Percentiles rank a stretch among this genome's conserved stretches.
Evolutionary conservation across 192 early-diverging fungal genomes (phyloP).

Genomic region (Podila minutissima): DNA sequence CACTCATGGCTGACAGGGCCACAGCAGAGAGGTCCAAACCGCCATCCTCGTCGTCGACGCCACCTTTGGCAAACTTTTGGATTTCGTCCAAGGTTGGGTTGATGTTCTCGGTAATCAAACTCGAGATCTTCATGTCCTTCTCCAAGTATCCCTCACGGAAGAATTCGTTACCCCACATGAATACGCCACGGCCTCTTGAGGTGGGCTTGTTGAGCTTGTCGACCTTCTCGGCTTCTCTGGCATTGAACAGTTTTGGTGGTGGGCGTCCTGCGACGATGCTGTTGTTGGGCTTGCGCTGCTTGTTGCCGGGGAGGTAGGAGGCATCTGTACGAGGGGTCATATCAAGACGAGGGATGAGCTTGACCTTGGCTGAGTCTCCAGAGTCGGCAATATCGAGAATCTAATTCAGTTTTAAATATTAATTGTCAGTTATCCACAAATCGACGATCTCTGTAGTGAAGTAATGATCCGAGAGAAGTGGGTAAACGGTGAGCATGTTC

Average conservation of each 20-base stretch:
- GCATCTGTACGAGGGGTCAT: constrained; percentile 57
- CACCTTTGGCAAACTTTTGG: constrained; percentile 79
- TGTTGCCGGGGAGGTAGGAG: constrained; percentile 32
- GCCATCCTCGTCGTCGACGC: constrained; percentile 72
- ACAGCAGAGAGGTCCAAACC: constrained; percentile 64
- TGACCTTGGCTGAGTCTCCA: constrained; percentile 71
- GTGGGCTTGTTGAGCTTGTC: constrained; percentile 60
- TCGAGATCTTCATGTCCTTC: constrained; percentile 78
- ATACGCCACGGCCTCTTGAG: constrained; percentile 68
- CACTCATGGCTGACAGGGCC: constrained; percentile 56
- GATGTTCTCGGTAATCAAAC: constrained; percentile 73
- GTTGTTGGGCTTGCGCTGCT: constrained; percentile 70
- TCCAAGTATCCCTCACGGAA: constrained; percentile 86
- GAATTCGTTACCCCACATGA: constrained; percentile 64
- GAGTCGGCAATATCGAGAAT: constrained; percentile 72
- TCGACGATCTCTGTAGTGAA: not conserved
- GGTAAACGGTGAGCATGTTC: no score
- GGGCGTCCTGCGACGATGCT: constrained; percentile 59
- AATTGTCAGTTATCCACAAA: not conserved
- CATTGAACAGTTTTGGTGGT: constrained; percentile 85
- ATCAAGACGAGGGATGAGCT: constrained; percentile 81
- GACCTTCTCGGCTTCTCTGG: constrained; percentile 56
- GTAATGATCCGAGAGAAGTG: not conserved
- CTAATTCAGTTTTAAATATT: constrained; percentile 14
- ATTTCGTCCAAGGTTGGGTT: constrained; percentile 95